phyloP scores from a whole-genome alignment of 495 filamentous ascomycete species.

The Lepidopterella palustris region DNA sequence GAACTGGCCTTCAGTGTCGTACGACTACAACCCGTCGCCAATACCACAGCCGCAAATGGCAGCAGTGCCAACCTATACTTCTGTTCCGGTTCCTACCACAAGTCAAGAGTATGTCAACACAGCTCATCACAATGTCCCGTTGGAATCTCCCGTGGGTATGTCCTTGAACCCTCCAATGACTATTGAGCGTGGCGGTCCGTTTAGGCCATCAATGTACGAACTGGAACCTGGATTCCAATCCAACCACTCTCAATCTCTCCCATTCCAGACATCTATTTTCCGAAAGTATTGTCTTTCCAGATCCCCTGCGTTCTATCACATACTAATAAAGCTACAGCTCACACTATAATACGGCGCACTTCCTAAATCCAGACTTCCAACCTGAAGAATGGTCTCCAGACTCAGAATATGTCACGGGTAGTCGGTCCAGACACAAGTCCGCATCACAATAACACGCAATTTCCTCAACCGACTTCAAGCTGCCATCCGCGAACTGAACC shows the following conservation, averaged over 20 bases:
- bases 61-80: constrained; percentile 20
- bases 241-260: constrained; percentile 20
- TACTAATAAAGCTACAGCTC: constrained; percentile 25
- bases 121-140: constrained; percentile 15
- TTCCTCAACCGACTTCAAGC: neutral
- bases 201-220: constrained; percentile 30
- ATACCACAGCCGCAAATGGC: constrained; percentile 19
- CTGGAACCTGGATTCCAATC: constrained; percentile 28
- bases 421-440: constrained; percentile 23
- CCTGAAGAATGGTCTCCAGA: constrained; percentile 39
- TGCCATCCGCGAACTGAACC: too few species aligned
- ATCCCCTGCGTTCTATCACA: neutral
- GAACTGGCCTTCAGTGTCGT: constrained; percentile 23
- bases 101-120: constrained; percentile 20
- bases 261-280: constrained; percentile 37
- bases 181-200: constrained; percentile 17
- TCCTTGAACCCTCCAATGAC: constrained; percentile 8
- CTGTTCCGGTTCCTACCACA: constrained; percentile 11
- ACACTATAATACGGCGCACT: constrained; percentile 40
- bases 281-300: constrained; percentile 32
- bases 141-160: constrained; percentile 17
- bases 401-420: constrained; percentile 32
- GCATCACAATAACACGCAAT: constrained; percentile 19
- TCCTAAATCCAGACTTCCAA: constrained; percentile 38
- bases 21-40: constrained; percentile 22